Evolutionary conservation across 2,329 filamentous ascomycete genomes (phyloP).

Genomic region (Mariannaea elegans): DNA sequence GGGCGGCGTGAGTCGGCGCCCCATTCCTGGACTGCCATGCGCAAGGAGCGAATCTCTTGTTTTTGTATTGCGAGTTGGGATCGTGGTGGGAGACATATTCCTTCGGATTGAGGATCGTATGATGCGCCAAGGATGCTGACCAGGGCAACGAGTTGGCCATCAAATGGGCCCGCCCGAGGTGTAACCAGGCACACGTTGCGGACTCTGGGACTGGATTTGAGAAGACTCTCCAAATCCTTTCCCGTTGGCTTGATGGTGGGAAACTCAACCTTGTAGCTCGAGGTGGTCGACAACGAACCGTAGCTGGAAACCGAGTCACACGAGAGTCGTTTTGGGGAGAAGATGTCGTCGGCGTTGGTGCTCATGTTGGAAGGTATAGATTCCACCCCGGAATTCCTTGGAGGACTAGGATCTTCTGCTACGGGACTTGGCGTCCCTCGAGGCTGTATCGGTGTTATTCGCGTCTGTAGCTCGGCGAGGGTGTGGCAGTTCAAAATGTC

Average conservation of each 20-base stretch:
- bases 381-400: conserved; percentile 7
- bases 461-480: conserved; percentile 55
- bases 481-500: conserved; percentile 55
- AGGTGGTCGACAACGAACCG: conserved; percentile 16
- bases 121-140: conserved; percentile 47
- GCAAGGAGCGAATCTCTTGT: conserved; percentile 52
- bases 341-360: conserved; percentile 7
- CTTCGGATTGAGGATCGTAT: conserved; percentile 41
- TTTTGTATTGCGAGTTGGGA: conserved; percentile 52
- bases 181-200: conserved; percentile 53
- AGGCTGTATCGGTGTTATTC: conserved; percentile 37
- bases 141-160: conserved; percentile 59
- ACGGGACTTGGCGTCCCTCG: neutral
- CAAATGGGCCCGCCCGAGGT: conserved; percentile 60
- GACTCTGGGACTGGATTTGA: conserved; percentile 52
- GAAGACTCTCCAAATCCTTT: conserved; percentile 47
- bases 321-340: conserved; percentile 11
- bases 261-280: conserved; percentile 16
- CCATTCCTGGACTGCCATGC: conserved; percentile 51
- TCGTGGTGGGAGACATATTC: conserved; percentile 43
- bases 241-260: conserved; percentile 6
- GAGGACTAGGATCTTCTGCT: neutral
- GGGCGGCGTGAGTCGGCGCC: conserved; percentile 47
- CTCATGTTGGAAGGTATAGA: conserved; percentile 17
- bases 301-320: conserved; percentile 26